Evolutionary conservation across 441 rosid species (phyloP).

Genomic region (Cnidoscolus chayamansa): DNA sequence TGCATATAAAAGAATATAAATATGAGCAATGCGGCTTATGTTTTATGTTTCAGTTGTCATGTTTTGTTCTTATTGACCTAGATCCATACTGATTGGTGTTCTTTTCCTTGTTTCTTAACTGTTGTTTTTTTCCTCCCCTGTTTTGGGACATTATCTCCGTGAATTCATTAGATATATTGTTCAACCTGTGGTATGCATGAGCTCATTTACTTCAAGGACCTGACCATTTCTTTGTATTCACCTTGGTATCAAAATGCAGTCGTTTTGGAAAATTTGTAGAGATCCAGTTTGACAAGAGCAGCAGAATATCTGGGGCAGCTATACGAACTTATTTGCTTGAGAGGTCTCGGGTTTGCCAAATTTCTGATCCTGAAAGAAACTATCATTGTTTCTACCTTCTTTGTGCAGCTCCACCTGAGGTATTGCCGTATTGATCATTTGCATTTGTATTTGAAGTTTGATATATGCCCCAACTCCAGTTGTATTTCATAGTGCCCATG

Average conservation of each 20-base stretch:
- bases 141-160: not conserved
- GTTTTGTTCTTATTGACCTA: not conserved
- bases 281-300: constrained; percentile 94
- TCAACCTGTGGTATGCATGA: constrained; percentile 16
- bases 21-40: not conserved
- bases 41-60: not conserved
- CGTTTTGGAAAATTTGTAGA: constrained; percentile 99
- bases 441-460: constrained; percentile 1
- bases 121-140: not conserved
- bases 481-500: not conserved
- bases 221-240: constrained; percentile 10
- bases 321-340: constrained; percentile 96
- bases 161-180: constrained; percentile 8
- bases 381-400: constrained; percentile 97
- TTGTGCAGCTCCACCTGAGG: constrained; percentile 98
- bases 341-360: constrained; percentile 99
- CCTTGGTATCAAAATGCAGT: constrained; percentile 54
- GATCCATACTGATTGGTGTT: not conserved
- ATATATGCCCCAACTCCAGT: not conserved
- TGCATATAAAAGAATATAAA: not conserved
- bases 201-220: constrained; percentile 5
- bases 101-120: not conserved
- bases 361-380: constrained; percentile 97
- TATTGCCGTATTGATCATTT: constrained; percentile 56
- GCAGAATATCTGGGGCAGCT: constrained; percentile 99